phyloP scores from a whole-genome alignment of 1,139 yeast genomes.

The Pichia sp. region DNA sequence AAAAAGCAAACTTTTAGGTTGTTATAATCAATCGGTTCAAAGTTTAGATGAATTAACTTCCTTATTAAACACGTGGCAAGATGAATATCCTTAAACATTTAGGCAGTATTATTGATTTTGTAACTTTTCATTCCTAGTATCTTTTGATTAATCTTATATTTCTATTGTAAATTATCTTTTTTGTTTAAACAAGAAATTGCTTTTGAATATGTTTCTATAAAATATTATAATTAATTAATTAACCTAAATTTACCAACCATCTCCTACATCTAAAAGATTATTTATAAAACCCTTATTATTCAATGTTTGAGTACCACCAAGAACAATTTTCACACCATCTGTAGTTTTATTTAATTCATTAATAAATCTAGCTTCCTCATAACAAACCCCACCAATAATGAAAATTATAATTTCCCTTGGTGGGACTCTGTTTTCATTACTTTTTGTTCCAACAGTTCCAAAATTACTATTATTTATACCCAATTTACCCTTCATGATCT shows the following conservation, averaged over 20 bases:
- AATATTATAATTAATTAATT: neutral
- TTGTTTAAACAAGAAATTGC: no score
- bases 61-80: conserved; percentile 71
- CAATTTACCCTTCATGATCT: conserved; percentile 45
- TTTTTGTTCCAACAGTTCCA: conserved; percentile 1
- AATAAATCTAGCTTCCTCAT: conserved; percentile 82
- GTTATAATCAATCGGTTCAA: conserved; percentile 52
- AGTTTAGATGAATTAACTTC: conserved; percentile 68
- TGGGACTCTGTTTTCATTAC: conserved; percentile 30
- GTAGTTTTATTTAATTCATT: conserved; percentile 55
- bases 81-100: conserved; percentile 45
- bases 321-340: conserved; percentile 47
- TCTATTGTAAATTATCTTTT: neutral
- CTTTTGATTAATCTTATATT: neutral
- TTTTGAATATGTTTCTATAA: no score
- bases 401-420: conserved; percentile 76
- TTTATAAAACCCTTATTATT: conserved; percentile 54
- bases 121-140: no score
- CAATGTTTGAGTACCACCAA: conserved; percentile 74
- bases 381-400: conserved; percentile 86
- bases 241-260: neutral
- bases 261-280: conserved; percentile 23
- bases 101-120: neutral
- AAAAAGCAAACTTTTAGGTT: conserved; percentile 36
- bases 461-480: conserved; percentile 17